These are phyloP conservation scores for Globisporangium acanthophoron DNA, from an alignment of 352 stramenopile species.

Conservation along the genomic window DNA sequence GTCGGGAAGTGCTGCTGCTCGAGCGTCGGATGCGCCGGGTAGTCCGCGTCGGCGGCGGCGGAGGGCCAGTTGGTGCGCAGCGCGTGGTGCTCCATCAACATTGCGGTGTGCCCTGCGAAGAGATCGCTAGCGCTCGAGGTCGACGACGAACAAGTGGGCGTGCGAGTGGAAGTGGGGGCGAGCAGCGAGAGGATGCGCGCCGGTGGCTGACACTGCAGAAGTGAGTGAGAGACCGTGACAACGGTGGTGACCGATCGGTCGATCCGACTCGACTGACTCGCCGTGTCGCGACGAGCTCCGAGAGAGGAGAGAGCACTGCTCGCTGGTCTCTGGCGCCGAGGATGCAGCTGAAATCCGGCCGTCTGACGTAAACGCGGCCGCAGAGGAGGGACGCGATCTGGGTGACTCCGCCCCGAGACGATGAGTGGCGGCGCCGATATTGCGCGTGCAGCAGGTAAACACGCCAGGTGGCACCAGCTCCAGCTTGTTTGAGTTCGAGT, in stretches of 20 bases:
- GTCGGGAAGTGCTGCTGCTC: constrained; percentile 18
- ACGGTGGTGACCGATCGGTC: background rate
- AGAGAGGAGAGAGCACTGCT: too few relatives aligned
- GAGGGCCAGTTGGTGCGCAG: constrained; percentile 13
- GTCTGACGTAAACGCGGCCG: background rate
- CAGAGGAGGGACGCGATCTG: background rate
- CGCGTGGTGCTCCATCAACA: constrained; percentile 19
- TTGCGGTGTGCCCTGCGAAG: background rate
- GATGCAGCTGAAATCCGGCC: background rate
- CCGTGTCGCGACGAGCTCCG: background rate
- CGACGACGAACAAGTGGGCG: background rate
- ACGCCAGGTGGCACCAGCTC: background rate
- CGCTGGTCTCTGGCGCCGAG: background rate
- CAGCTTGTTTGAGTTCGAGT: too few relatives aligned
- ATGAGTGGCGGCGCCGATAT: background rate
- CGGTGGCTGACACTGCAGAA: constrained; percentile 3
- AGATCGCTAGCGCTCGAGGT: background rate
- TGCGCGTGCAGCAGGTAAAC: background rate
- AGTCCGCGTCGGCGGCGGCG: constrained; percentile 11
- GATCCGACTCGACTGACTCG: background rate
- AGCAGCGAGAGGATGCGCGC: background rate
- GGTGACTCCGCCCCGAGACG: background rate
- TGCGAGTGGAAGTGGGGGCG: background rate
- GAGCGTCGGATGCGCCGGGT: constrained; percentile 10
- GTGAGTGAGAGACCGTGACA: constrained; percentile 1